A percentile compares a stretch with the other conserved stretches of the same genome.
Evolutionary conservation across 768 basidiomycete genomes (phyloP).

Genomic region (Amyloporia xantha): DNA sequence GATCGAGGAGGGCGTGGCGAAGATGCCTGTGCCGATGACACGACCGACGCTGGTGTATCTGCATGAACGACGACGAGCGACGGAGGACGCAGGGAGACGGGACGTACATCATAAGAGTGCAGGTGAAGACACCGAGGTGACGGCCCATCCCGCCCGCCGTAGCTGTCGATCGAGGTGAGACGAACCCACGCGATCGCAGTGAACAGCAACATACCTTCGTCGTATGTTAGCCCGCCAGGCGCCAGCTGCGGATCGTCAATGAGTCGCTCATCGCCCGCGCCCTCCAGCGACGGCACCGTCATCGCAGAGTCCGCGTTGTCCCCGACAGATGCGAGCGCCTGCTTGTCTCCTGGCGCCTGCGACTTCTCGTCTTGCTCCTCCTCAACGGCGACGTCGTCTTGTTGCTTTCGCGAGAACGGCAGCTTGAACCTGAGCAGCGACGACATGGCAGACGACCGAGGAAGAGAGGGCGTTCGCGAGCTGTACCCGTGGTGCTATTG

Average conservation of each 20-base stretch:
- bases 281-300: not conserved
- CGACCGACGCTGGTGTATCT: conserved; percentile 35
- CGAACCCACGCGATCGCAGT: not conserved
- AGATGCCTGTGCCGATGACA: conserved; percentile 61
- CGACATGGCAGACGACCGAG: not conserved
- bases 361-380: conserved; percentile 8
- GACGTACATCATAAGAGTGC: conserved; percentile 48
- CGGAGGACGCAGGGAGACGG: conserved; percentile 1
- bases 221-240: conserved; percentile 40
- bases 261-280: not conserved
- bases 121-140: conserved; percentile 49
- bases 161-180: conserved; percentile 25
- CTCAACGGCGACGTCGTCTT: not conserved
- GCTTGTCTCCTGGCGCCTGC: conserved; percentile 3
- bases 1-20: conserved; percentile 56
- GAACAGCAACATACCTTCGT: conserved; percentile 28
- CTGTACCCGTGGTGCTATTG: not conserved
- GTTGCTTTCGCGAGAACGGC: not conserved
- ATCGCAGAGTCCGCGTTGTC: conserved; percentile 7
- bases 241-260: conserved; percentile 22
- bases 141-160: conserved; percentile 52
- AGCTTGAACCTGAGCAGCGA: conserved; percentile 1
- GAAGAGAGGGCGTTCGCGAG: not conserved
- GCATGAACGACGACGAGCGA: conserved; percentile 24
- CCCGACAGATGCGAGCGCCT: conserved; percentile 7